Base-by-base conservation (phyloP, 768 basidiomycete species). In the Albatrellus ellisii region DNA sequence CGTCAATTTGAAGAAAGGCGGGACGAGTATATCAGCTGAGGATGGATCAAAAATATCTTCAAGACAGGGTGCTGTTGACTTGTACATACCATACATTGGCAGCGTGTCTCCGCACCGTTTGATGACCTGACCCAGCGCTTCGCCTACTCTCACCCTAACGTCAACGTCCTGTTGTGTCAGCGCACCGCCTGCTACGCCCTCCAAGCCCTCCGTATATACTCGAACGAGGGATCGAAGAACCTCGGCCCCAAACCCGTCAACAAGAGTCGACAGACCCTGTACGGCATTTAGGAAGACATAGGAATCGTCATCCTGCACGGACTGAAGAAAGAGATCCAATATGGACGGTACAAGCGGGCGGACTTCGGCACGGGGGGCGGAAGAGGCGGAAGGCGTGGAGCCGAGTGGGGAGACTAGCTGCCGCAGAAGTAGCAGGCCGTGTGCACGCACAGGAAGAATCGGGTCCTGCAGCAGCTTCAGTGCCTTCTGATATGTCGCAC, bases 221-320 rank as follows among this genome's bases (percentile, higher is more conserved):
- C 68, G 66, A n/a, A 89, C 60, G 20, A 95, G 65, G 4, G 67
- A 63, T 43, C 65, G 64, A 6, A 92, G 57, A 10, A 91, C 78
- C 9, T 87, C 79, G 48, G 70, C 73, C 2, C 86, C 87, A 46
- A 78, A 75, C 1, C 66, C 67, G 52, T 90, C 79, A 0, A 82
- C 89, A 72, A 97, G 79, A 4, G 72, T 76, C n/a, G 80, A 73
- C 1, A 98, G 68, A 0, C 92, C 92, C 52, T 91, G 87, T 11
- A 94, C 81, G 1, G 85, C 90, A 54, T 90, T 90, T 40, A 97
- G 64, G 55, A 89, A 97, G 42, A 97, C 77, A 58, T 90, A 97
- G n/a, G 87, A 89, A 54, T 98, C 94, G 28, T 91, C 84, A 46
- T 95, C 90, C 54, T 88, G 82, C 4, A 92, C 60, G 0, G 79